Evolutionary conservation across 164 flowering plant species (phyloP).

Genomic region (Saururus chinensis): DNA sequence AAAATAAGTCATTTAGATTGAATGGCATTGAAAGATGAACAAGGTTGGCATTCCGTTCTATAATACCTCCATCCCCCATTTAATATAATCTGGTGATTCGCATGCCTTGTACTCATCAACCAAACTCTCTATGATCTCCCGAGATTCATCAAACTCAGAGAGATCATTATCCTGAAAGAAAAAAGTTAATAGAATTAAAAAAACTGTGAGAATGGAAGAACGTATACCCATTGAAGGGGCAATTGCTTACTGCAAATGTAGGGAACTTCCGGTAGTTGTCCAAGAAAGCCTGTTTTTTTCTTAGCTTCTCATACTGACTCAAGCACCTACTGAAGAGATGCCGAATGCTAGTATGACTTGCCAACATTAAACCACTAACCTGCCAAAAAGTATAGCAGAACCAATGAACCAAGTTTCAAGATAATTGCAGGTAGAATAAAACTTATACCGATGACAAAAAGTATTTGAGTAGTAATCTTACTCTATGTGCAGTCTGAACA

Average conservation of each 20-base stretch:
- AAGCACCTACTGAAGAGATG: slow-evolving; percentile 94
- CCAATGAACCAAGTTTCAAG: neutral
- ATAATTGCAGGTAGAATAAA: neutral
- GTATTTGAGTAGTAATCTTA: slow-evolving; percentile 14
- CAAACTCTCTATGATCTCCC: slow-evolving; percentile 87
- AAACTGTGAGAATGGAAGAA: neutral
- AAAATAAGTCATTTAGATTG: neutral
- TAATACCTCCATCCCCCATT: slow-evolving; percentile 99
- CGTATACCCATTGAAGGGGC: neutral
- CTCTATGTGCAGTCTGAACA: slow-evolving; percentile 95
- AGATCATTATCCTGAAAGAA: slow-evolving; percentile 88
- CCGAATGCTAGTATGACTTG: slow-evolving; percentile 94
- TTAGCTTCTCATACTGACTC: slow-evolving; percentile 89
- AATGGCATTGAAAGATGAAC: neutral
- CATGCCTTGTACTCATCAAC: slow-evolving; percentile 99
- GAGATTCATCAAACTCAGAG: slow-evolving; percentile 97
- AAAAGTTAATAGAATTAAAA: neutral
- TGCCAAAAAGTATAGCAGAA: slow-evolving; percentile 10
- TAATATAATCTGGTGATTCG: slow-evolving; percentile 96
- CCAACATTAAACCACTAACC: slow-evolving; percentile 99
- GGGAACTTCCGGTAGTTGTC: slow-evolving; percentile 97
- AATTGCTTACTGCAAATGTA: slow-evolving; percentile 87
- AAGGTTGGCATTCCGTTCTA: neutral
- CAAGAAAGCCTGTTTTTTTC: slow-evolving; percentile 97
- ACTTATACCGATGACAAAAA: neutral